Percentiles rank a stretch among this genome's conserved stretches.
Evolutionary conservation across 2,329 filamentous ascomycete species (phyloP).

Genomic region (Helotiales sp.): DNA sequence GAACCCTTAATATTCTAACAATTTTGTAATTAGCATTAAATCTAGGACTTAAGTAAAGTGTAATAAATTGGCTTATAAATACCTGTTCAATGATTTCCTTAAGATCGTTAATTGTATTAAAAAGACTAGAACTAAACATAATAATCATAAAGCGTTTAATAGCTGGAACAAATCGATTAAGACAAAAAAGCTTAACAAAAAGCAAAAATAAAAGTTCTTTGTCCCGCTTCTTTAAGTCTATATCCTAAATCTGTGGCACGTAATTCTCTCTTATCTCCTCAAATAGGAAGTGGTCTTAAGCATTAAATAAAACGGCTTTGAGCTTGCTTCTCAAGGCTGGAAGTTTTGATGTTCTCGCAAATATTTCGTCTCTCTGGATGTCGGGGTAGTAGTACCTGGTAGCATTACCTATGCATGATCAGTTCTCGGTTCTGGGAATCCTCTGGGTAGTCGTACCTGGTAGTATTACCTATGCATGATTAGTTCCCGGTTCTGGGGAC

Average conservation of each 20-base stretch:
- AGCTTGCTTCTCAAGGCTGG: conserved; percentile 75
- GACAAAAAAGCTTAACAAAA: conserved; percentile 90
- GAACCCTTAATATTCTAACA: too few species aligned
- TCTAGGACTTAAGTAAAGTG: conserved; percentile 90
- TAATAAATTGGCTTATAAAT: conserved; percentile 81
- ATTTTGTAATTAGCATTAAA: conserved; percentile 99
- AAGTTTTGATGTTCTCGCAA: conserved; percentile 71
- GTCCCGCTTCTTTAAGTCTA: conserved; percentile 68
- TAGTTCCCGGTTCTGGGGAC: too few species aligned
- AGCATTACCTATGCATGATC: too few species aligned
- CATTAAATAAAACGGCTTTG: conserved; percentile 61
- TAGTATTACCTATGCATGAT: too few species aligned
- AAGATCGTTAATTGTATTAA: conserved; percentile 85
- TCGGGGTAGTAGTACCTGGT: too few species aligned
- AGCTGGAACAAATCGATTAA: conserved; percentile 92
- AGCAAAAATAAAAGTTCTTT: conserved; percentile 82
- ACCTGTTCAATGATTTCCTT: conserved; percentile 85
- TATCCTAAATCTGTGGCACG: conserved; percentile 78
- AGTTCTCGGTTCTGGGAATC: too few species aligned
- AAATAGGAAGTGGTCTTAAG: conserved; percentile 82
- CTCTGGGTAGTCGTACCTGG: too few species aligned
- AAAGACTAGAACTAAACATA: conserved; percentile 82
- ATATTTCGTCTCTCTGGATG: conserved; percentile 71
- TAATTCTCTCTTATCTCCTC: conserved; percentile 87
- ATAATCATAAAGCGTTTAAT: conserved; percentile 87